Evolutionary conservation across 2,329 filamentous ascomycete species (phyloP), one percentile per base, ranked within the genome.

Genomic region (Fusarium pseudocircinatum): DNA sequence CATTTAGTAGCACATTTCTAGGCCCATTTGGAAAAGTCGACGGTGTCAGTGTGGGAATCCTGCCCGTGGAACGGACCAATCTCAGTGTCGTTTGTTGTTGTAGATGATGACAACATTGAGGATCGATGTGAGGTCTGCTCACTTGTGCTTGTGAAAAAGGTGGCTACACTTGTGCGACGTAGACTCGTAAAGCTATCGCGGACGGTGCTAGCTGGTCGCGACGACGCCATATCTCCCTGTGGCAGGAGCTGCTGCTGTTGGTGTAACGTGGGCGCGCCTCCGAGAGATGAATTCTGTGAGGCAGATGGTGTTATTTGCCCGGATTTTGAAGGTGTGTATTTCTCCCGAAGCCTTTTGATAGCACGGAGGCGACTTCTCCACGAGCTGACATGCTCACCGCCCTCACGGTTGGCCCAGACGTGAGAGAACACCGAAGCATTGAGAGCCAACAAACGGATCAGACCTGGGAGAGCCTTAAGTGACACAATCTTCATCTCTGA

Each of bases 381-480:
- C 14, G 94, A 94, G 16, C 94, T 96, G 36, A 96, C 88, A 78
- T 97, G 92, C 80, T 97, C 95, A 63, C 93, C 93, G 11, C 92
- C 92, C 72, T 93, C 89, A 52, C 91, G 88, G 77, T 90, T 91
- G 52, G 90, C 89, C 94, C 96, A 98, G n/a, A 98, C 95, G 49
- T 93, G 89, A 4, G 93, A 94, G 81, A 98, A 98, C 14, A 98
- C 94, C 20, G 94, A 97, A 1, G 96, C 95, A 79, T 98, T 98
- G 70, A 99, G 89, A 2, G 96, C 94, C 24, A 98, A 86, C 52
- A 97, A 91, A 42, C 96, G 91, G 60, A 98, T 93, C 79, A 98
- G 97, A 15, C 91, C 89, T 1, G 95, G 93, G 14, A 99, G 86
- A 18, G 94, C 94, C 75, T 90, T 91, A 37, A 96, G 89, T 22